Conservation (phyloP, 202 grass and related monocot species). For the Panicum hallii region DNA sequence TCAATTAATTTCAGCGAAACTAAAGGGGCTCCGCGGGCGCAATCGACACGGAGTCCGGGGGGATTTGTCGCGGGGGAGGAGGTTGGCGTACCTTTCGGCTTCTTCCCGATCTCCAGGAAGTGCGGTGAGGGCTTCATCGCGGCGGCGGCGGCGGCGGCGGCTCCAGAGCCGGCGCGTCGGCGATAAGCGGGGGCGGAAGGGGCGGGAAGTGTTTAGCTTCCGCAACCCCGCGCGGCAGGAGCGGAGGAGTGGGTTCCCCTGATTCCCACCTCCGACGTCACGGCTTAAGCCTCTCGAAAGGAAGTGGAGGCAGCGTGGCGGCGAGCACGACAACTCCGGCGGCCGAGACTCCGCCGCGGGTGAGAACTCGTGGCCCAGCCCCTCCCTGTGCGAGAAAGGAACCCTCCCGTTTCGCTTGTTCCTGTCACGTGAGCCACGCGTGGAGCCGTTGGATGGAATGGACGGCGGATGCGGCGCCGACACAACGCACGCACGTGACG, state of each 20-base stretch:
- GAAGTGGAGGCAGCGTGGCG: background rate
- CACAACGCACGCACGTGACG: background rate
- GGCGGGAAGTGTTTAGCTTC: conserved; percentile 23
- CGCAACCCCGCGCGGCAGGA: conserved; percentile 12
- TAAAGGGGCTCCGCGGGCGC: background rate
- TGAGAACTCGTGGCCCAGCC: background rate
- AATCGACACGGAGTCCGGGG: background rate
- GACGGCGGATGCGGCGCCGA: background rate
- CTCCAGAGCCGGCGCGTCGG: conserved; percentile 36
- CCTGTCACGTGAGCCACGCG: background rate
- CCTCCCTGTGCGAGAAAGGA: background rate
- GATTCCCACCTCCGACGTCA: background rate
- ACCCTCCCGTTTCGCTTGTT: too few relatives aligned
- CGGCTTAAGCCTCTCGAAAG: background rate
- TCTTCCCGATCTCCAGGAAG: conserved; percentile 79
- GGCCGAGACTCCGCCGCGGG: background rate
- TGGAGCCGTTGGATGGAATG: background rate
- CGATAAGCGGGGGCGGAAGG: background rate
- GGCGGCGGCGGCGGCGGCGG: conserved; percentile 27
- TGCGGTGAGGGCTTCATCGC: conserved; percentile 75
- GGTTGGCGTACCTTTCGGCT: conserved; percentile 64
- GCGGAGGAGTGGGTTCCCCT: background rate
- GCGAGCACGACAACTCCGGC: background rate
- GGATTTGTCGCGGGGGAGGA: background rate
- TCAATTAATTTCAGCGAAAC: conserved; percentile 24